Base-by-base conservation (phyloP, 495 filamentous ascomycete species). In the Aspergillus leporis region DNA sequence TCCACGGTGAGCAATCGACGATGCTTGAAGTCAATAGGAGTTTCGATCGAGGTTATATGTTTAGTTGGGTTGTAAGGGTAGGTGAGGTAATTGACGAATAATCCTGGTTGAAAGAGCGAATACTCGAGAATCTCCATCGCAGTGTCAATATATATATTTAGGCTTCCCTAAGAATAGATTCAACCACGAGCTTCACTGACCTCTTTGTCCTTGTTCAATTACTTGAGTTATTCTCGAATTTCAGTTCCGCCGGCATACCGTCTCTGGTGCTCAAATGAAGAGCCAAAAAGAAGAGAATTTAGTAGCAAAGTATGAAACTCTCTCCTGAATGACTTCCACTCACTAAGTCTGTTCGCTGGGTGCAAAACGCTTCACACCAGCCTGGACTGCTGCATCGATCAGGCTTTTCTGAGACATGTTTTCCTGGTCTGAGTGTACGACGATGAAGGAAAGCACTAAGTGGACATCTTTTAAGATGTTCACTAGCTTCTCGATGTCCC, bases 121-220 rank as follows among this genome's bases (percentile, higher is more conserved):
- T 87, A 88, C 57, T 86, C 80, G 25, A 87, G 77, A 40, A 84
- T n/a, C n/a, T n/a, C n/a, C n/a, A n/a, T n/a, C n/a, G n/a, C n/a
- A n/a, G n/a, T n/a, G n/a, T n/a, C n/a, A n/a, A n/a, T n/a, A n/a
- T n/a, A n/a, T n/a, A n/a, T n/a, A n/a, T n/a, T n/a, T n/a, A n/a
- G n/a, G n/a, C n/a, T n/a, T n/a, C n/a, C 71, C 82, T 83, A 28
- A 47, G 18, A 52, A 12, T 6, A 13, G 45, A 41, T 36, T 65
- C 32, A n/a, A n/a, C 34, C 21, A 16, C 48, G 9, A 1, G 31
- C 18, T n/a, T 25, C 19, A 49, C 54, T 63, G 61, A 81, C 81
- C 57, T 78, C 78, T 59, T 68, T 65, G 32, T 81, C 68, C 64
- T 74, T 67, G 66, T 86, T 87, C 18, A 85, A 30, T 23, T 81